Base-by-base conservation (phyloP, 2,329 filamentous ascomycete genomes). In the Talaromyces sp. region DNA sequence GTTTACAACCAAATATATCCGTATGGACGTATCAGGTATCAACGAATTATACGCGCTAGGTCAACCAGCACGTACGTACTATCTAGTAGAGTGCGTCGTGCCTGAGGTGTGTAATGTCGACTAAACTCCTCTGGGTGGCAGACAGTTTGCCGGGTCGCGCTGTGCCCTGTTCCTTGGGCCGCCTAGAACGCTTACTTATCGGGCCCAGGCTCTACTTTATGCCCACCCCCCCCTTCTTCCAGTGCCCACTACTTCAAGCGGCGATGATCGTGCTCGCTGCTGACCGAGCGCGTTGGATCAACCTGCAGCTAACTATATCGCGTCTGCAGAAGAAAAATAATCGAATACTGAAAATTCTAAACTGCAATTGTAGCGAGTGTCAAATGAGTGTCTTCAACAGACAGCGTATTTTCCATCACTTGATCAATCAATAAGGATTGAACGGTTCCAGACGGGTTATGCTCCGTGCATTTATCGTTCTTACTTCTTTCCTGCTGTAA, bases 111-210 rank as follows among this genome's bases (percentile, higher is more conserved):
- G 28, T 16, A 37, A n/a, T 16, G 44, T 39, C 31, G 33, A 23
- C 58, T 54, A 54, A 54, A 35, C 50, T 54, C 18, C 9, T 54
- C 50, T 21, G 31, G 50, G 37, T 40, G 21, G 54, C 54, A 42
- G 35, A 39, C 25, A 6, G 35, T 42, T 12, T 57, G 33, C 35
- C 23, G 54, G 37, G 35, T 57, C 33, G 52, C 44, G 18, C 21
- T 12, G n/a, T 61, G 59, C 25, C 61, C 61, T 55, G 61, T 46
- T 63, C 56, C 56, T 59, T 60, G 56, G 61, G 46, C 46, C 61
- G 59, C n/a, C 59, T 55, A 55, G 59, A 61, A 61, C 58, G 37
- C 58, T 61, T 39, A 61, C 59, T 55, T 55, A 61, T 60, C 44
- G 39, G 57, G 57, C 40, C 56, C 57, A 59, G 57, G 57, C 57